Percentiles rank a stretch among this genome's conserved stretches.
Evolutionary conservation across 768 basidiomycete genomes (phyloP).

Genomic region (Multifurca ochricompacta): DNA sequence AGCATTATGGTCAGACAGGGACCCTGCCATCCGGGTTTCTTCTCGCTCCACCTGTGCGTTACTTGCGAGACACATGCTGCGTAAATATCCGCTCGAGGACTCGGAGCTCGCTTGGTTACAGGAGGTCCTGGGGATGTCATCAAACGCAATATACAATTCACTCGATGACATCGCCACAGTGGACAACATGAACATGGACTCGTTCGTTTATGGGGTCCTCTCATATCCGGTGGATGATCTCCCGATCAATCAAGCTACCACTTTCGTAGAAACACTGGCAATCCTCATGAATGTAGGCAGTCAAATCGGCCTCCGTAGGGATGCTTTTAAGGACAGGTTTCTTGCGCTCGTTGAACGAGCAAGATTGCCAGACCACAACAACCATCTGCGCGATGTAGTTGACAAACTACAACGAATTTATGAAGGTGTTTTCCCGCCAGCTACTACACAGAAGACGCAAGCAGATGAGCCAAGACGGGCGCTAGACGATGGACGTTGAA

Average conservation of each 20-base stretch:
- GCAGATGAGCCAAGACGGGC: no score
- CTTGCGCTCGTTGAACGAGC: not conserved
- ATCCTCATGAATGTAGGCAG: not conserved
- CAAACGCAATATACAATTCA: not conserved
- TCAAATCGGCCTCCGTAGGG: not conserved
- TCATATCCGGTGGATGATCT: not conserved
- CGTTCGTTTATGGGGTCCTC: not conserved
- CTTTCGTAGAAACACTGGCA: not conserved
- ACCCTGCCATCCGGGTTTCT: not conserved
- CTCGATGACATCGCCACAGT: not conserved
- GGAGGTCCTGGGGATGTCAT: not conserved
- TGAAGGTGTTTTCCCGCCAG: not conserved
- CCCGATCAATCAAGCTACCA: not conserved
- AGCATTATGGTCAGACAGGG: not conserved
- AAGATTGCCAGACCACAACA: not conserved
- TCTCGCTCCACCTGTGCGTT: not conserved
- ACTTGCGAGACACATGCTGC: not conserved
- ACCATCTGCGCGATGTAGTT: constrained; percentile 27
- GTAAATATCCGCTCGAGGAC: not conserved
- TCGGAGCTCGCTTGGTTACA: not conserved
- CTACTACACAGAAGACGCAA: no score
- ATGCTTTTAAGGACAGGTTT: not conserved
- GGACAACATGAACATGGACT: not conserved
- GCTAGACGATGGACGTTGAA: no score
- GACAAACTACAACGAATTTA: not conserved